phyloP scores from a whole-genome alignment of 2,329 filamentous ascomycete species.

The Bipolaris cookei region DNA sequence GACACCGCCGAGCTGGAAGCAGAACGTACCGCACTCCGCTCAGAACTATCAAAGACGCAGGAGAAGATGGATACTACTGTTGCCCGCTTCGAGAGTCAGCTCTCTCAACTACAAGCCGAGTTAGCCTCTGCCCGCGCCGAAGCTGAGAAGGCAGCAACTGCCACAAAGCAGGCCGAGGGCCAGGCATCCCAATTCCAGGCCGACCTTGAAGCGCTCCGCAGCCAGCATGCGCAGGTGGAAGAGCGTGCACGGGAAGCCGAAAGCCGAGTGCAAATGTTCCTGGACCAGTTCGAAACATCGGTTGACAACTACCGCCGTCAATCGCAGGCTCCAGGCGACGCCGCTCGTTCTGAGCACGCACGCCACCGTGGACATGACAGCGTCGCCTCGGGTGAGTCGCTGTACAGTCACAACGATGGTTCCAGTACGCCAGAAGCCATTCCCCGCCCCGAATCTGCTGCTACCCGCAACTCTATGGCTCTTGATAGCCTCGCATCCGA shows the following conservation, averaged over 20 bases:
- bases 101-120: conserved; percentile 72
- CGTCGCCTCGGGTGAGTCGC: conserved; percentile 63
- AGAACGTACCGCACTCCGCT: conserved; percentile 71
- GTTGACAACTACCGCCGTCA: conserved; percentile 93
- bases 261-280: conserved; percentile 86
- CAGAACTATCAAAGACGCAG: conserved; percentile 73
- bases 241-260: conserved; percentile 87
- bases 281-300: conserved; percentile 92
- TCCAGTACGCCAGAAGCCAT: conserved; percentile 43
- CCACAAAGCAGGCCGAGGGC: conserved; percentile 59
- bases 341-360: conserved; percentile 43
- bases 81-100: conserved; percentile 71
- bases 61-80: conserved; percentile 70
- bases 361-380: conserved; percentile 62
- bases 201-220: conserved; percentile 80
- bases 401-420: conserved; percentile 54
- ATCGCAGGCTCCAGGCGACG: conserved; percentile 53
- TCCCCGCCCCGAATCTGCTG: conserved; percentile 35
- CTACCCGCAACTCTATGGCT: conserved; percentile 67
- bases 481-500: conserved; percentile 91
- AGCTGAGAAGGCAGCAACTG: conserved; percentile 68
- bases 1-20: conserved; percentile 71
- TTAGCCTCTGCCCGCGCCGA: conserved; percentile 70
- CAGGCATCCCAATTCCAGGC: conserved; percentile 63
- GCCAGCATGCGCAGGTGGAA: conserved; percentile 82